A percentile compares a stretch with the other conserved stretches of the same genome.
phyloP scores from a whole-genome alignment of 192 early-diverging fungal genomes.

The Dispira parvispora region DNA sequence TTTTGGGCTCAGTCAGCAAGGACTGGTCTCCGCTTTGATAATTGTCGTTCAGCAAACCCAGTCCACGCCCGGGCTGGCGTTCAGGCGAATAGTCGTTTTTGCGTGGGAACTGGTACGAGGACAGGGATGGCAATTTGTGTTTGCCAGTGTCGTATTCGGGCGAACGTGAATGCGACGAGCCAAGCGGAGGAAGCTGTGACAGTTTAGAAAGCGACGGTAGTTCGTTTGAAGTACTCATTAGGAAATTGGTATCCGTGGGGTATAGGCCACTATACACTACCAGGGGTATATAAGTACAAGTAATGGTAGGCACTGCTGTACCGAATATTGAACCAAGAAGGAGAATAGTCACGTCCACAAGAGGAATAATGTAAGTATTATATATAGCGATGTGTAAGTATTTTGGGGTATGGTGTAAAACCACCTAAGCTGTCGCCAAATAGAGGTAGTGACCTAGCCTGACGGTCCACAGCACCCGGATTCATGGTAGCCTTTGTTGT shows the following conservation, averaged over 20 bases:
- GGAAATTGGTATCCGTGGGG: neutral
- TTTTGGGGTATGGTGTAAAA: no score
- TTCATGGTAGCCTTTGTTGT: no score
- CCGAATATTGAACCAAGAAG: no score
- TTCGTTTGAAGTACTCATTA: conserved; percentile 7
- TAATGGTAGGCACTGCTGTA: no score
- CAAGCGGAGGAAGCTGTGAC: neutral
- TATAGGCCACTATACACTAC: no score
- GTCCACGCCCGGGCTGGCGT: neutral
- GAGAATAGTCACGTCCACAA: no score
- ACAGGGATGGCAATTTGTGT: neutral
- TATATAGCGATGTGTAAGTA: no score
- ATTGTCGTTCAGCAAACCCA: neutral
- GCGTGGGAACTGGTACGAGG: neutral
- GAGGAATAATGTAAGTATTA: no score
- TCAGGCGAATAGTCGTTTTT: neutral
- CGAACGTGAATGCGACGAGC: neutral
- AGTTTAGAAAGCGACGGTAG: conserved; percentile 2
- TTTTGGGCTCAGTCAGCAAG: neutral
- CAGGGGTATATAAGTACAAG: no score
- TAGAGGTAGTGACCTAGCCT: no score
- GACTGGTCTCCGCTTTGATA: neutral
- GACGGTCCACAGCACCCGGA: no score
- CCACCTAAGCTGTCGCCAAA: no score
- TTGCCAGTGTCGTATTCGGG: neutral